Conservation (phyloP, 2,329 filamentous ascomycete genomes). For the Verticillium nubilum region DNA sequence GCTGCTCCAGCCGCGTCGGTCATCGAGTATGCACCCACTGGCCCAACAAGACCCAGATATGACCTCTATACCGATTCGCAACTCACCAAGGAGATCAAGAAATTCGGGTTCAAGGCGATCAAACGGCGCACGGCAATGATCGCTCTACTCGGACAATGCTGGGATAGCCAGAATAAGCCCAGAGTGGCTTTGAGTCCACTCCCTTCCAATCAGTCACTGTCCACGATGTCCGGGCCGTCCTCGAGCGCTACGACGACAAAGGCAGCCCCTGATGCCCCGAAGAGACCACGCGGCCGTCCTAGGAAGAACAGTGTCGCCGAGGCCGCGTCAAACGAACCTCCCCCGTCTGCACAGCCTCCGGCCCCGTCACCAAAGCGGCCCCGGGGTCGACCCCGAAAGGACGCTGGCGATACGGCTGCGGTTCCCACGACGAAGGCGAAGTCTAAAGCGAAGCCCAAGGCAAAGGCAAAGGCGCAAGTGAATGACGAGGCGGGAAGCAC, state of each 20-base stretch:
- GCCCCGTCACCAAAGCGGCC: constrained; percentile 13
- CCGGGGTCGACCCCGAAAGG: constrained; percentile 4
- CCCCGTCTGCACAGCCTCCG: constrained; percentile 25
- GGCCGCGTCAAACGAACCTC: constrained; percentile 20
- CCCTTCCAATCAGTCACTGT: constrained; percentile 10
- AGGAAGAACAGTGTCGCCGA: constrained; percentile 21
- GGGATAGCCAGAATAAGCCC: constrained; percentile 44
- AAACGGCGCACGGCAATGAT: constrained; percentile 67
- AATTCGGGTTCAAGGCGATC: constrained; percentile 68
- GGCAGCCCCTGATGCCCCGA: constrained; percentile 11
- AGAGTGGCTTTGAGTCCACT: constrained; percentile 16
- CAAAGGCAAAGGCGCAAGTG: constrained; percentile 3
- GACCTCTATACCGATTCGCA: constrained; percentile 57
- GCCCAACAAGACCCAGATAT: constrained; percentile 43
- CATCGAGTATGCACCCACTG: not conserved
- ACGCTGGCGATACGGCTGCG: not conserved
- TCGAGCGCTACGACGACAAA: constrained; percentile 6
- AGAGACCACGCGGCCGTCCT: constrained; percentile 25
- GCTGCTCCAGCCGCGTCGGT: not conserved
- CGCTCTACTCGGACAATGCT: constrained; percentile 63
- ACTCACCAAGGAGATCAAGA: constrained; percentile 54
- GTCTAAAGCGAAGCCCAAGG: not conserved
- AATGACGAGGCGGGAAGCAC: constrained; percentile 11
- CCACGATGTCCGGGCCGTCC: constrained; percentile 1
- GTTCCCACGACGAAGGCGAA: not conserved